These are phyloP conservation scores for Desmodesmus armatus DNA, from an alignment of 139 green algal genomes.

Conservation along the genomic window DNA sequence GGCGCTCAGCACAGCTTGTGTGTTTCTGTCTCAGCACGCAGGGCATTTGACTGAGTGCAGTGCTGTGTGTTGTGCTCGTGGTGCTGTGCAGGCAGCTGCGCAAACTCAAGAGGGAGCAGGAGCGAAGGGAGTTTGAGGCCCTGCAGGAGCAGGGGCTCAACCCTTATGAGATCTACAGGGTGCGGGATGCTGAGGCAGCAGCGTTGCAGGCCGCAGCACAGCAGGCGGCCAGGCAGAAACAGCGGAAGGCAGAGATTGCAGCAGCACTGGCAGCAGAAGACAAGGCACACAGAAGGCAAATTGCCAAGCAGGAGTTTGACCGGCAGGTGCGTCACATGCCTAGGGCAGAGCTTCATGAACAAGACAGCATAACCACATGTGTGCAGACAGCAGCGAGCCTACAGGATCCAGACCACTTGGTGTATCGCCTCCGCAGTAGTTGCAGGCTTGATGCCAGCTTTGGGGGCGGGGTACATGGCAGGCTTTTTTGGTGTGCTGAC, in stretches of 20 bases:
- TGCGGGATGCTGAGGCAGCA: slow-evolving; percentile 46
- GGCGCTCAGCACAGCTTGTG: neutral
- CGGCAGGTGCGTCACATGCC: slow-evolving; percentile 33
- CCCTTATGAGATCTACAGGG: slow-evolving; percentile 71
- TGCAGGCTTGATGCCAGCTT: no score
- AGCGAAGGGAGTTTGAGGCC: slow-evolving; percentile 48
- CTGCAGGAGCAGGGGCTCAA: slow-evolving; percentile 59
- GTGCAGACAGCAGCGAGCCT: no score
- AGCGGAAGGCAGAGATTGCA: slow-evolving; percentile 47
- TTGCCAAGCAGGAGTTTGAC: neutral
- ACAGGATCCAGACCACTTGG: no score
- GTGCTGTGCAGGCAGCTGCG: slow-evolving; percentile 42
- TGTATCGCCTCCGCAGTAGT: no score
- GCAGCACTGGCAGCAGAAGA: slow-evolving; percentile 62
- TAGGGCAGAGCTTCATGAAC: no score
- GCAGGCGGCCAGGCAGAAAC: slow-evolving; percentile 22
- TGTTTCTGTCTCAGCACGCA: no score
- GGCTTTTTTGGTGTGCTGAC: no score
- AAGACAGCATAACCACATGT: no score
- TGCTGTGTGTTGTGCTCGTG: neutral
- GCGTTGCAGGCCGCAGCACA: slow-evolving; percentile 1
- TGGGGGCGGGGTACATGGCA: no score
- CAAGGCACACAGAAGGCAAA: slow-evolving; percentile 43
- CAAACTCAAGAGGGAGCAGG: slow-evolving; percentile 44
- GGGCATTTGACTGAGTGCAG: neutral